phyloP scores from a whole-genome alignment of 306 rosid genomes.

The Dicorynia guianensis region DNA sequence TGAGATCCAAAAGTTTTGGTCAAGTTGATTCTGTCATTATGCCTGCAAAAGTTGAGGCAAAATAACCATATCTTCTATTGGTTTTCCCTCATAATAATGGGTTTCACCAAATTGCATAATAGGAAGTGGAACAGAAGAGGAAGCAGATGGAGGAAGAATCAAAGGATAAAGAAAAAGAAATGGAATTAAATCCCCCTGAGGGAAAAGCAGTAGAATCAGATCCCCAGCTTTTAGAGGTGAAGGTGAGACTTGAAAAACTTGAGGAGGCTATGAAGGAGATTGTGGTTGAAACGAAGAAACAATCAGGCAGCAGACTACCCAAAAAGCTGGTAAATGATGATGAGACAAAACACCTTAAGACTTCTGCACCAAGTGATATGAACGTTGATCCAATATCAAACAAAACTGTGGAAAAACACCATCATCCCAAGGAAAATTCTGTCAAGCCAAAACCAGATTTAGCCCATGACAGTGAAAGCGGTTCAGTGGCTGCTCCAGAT shows the following conservation, averaged over 20 bases:
- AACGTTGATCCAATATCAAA: conserved; percentile 43
- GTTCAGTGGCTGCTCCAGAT: conserved; percentile 39
- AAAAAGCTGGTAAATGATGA: conserved; percentile 37
- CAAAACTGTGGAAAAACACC: conserved; percentile 44
- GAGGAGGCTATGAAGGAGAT: conserved; percentile 59
- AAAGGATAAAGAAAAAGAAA: conserved; percentile 59
- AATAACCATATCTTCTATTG: conserved; percentile 29
- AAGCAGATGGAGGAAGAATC: conserved; percentile 58
- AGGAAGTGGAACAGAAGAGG: conserved; percentile 72
- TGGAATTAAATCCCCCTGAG: conserved; percentile 59
- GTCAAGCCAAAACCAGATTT: conserved; percentile 42
- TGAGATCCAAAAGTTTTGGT: neutral
- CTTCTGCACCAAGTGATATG: conserved; percentile 39
- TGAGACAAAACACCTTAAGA: conserved; percentile 39
- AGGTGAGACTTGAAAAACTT: conserved; percentile 77
- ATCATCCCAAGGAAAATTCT: conserved; percentile 40
- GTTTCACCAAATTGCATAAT: conserved; percentile 34
- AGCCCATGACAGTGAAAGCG: conserved; percentile 33
- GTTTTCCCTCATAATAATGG: conserved; percentile 33
- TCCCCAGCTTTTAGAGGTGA: conserved; percentile 69
- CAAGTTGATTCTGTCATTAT: conserved; percentile 13
- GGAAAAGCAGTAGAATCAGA: conserved; percentile 46
- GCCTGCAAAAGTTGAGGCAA: neutral
- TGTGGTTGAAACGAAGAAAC: conserved; percentile 64
- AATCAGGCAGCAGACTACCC: conserved; percentile 30